These are phyloP conservation scores for Saturnispora ahearnii DNA, from an alignment of 805 yeast genomes.

Conservation along the genomic window DNA sequence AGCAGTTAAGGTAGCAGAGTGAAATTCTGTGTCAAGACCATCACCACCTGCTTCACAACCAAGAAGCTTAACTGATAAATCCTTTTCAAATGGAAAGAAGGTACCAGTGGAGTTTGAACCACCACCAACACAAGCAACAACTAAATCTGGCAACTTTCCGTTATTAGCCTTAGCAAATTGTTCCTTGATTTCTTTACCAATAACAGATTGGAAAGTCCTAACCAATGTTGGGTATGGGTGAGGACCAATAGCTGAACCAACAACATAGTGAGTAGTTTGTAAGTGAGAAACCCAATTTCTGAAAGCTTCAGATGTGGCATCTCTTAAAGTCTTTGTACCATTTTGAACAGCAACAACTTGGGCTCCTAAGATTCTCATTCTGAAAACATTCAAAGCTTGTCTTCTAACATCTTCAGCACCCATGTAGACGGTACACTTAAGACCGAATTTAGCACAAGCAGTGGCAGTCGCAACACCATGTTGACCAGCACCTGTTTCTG, in stretches of 20 bases:
- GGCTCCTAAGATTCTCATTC: conserved; percentile 96
- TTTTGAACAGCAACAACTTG: conserved; percentile 86
- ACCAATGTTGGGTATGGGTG: conserved; percentile 98
- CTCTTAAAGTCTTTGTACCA: conserved; percentile 94
- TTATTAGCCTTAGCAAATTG: conserved; percentile 73
- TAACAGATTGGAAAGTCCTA: conserved; percentile 95
- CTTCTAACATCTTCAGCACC: conserved; percentile 99
- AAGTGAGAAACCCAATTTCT: conserved; percentile 90
- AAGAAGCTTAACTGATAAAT: conserved; percentile 61
- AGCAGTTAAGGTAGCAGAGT: conserved; percentile 91
- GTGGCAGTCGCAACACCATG: conserved; percentile 93
- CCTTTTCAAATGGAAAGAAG: conserved; percentile 89
- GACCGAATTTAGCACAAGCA: conserved; percentile 86
- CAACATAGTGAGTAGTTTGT: conserved; percentile 83
- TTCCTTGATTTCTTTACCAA: conserved; percentile 89
- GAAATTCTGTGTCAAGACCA: conserved; percentile 80
- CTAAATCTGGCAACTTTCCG: conserved; percentile 83
- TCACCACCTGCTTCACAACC: conserved; percentile 99
- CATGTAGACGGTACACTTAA: conserved; percentile 92
- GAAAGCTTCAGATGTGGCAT: conserved; percentile 96
- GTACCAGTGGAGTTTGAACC: conserved; percentile 96
- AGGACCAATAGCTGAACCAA: conserved; percentile 98
- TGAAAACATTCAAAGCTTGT: conserved; percentile 94
- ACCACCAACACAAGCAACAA: conserved; percentile 99
- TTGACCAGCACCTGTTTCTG: conserved; percentile 92